phyloP scores from a whole-genome alignment of 2,329 filamentous ascomycete species.

The Aspergillus carbonarius region DNA sequence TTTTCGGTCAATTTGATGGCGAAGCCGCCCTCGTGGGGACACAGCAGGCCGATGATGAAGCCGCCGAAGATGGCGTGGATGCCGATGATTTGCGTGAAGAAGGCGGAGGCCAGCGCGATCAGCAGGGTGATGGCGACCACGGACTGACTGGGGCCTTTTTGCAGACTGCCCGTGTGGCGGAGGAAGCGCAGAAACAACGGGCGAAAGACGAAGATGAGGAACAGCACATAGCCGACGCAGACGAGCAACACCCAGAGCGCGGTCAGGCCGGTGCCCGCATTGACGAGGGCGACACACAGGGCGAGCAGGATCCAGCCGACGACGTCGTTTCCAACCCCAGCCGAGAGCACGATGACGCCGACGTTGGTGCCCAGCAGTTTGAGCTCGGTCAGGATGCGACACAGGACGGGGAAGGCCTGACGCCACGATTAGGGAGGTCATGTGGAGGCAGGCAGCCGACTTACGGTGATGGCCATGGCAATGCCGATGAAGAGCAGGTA shows the following conservation, averaged over 20 bases:
- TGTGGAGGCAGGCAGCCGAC: no score
- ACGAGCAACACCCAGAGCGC: constrained; percentile 82
- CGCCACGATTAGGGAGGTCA: background rate
- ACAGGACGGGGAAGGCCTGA: constrained; percentile 79
- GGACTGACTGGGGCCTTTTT: constrained; percentile 83
- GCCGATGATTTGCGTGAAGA: constrained; percentile 88
- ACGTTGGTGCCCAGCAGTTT: constrained; percentile 81
- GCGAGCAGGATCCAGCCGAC: constrained; percentile 89
- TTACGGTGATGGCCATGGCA: constrained; percentile 83
- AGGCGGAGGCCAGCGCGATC: constrained; percentile 73
- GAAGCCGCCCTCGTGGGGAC: constrained; percentile 85
- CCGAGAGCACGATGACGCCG: constrained; percentile 83
- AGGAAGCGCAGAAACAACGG: constrained; percentile 75
- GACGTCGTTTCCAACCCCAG: constrained; percentile 90
- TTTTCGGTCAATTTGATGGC: constrained; percentile 91
- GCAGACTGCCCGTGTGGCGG: constrained; percentile 70
- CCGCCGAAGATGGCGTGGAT: constrained; percentile 93
- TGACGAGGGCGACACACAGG: constrained; percentile 89
- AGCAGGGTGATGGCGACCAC: constrained; percentile 81
- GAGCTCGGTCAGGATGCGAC: constrained; percentile 87
- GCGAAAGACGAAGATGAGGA: constrained; percentile 70
- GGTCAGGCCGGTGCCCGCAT: constrained; percentile 76
- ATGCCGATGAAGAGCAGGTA: constrained; percentile 84
- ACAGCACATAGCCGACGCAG: constrained; percentile 70
- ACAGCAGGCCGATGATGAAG: constrained; percentile 85